These are phyloP conservation scores for Pythium phragmitis DNA, from an alignment of 352 stramenopile genomes.

Conservation along the genomic window DNA sequence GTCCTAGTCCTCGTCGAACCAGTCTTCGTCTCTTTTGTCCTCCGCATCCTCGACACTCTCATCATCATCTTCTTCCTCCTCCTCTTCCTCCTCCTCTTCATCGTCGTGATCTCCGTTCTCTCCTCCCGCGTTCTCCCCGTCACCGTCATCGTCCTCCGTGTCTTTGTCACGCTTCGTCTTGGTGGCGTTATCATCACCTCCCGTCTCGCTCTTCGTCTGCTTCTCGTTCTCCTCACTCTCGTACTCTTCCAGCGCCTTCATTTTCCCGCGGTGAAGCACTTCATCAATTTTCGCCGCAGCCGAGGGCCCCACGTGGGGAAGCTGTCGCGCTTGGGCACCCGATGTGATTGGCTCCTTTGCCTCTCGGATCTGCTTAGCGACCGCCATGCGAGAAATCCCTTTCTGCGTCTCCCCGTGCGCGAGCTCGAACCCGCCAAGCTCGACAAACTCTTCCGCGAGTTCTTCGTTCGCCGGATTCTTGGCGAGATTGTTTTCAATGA, in stretches of 20 bases:
- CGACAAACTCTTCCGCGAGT: slow-evolving; percentile 45
- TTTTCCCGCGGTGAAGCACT: slow-evolving; percentile 34
- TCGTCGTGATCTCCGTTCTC: slow-evolving; percentile 3
- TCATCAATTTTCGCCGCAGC: slow-evolving; percentile 43
- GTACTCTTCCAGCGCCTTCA: slow-evolving; percentile 31
- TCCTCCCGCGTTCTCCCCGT: neutral
- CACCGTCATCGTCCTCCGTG: slow-evolving; percentile 2
- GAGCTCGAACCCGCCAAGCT: slow-evolving; percentile 36
- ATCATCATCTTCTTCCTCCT: slow-evolving; percentile 12
- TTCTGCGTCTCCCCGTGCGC: slow-evolving; percentile 36
- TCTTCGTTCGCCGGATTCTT: slow-evolving; percentile 39
- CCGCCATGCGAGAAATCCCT: slow-evolving; percentile 40
- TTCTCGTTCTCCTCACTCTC: slow-evolving; percentile 8
- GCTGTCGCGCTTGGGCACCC: slow-evolving; percentile 24
- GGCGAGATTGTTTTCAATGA: slow-evolving; percentile 39
- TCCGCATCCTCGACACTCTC: slow-evolving; percentile 9
- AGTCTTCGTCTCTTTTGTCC: slow-evolving; percentile 4
- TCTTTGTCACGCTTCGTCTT: neutral
- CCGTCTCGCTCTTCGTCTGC: neutral
- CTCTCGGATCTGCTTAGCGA: slow-evolving; percentile 42
- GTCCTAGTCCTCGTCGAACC: slow-evolving; percentile 1
- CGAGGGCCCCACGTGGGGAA: slow-evolving; percentile 34
- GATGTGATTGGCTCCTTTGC: slow-evolving; percentile 31
- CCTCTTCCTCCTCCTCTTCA: slow-evolving; percentile 8
- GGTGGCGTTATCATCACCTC: neutral